Percentiles rank a stretch among this genome's conserved stretches.
These are phyloP conservation scores for Crithidia mellificae DNA, from an alignment of 208 protist genomes.

Conservation along the genomic window DNA sequence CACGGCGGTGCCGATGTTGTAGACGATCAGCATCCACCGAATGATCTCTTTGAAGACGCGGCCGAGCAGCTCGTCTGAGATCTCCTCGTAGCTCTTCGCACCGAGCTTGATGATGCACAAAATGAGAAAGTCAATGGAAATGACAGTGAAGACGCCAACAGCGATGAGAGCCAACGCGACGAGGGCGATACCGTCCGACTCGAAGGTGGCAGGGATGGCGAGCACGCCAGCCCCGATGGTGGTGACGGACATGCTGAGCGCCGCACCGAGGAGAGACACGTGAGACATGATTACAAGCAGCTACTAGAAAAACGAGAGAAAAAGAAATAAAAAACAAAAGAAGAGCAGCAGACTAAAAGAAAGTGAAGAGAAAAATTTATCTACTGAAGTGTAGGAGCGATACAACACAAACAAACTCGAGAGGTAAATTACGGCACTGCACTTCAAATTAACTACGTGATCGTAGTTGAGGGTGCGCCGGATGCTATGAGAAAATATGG, in stretches of 20 bases:
- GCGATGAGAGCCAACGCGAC: constrained; percentile 37
- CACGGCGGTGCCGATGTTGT: constrained; percentile 56
- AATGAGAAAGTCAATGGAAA: constrained; percentile 68
- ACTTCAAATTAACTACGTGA: too few species aligned
- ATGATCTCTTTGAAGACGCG: constrained; percentile 45
- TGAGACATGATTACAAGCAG: constrained; percentile 16
- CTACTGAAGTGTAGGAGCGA: too few species aligned
- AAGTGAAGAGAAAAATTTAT: too few species aligned
- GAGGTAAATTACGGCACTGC: too few species aligned
- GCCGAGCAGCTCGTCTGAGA: constrained; percentile 54
- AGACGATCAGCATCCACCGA: constrained; percentile 71
- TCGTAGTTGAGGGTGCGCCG: too few species aligned
- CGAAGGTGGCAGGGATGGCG: constrained; percentile 51
- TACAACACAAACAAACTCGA: too few species aligned
- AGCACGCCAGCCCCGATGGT: constrained; percentile 68
- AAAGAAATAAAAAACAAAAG: constrained; percentile 37
- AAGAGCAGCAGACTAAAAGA: too few species aligned
- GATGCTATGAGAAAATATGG: too few species aligned
- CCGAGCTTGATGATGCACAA: constrained; percentile 54
- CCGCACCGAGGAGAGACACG: constrained; percentile 39
- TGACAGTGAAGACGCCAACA: constrained; percentile 50
- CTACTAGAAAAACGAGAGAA: constrained; percentile 7
- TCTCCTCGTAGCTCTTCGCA: constrained; percentile 64
- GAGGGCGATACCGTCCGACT: constrained; percentile 44
- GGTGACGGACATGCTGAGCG: constrained; percentile 65